Conservation (phyloP, 2,329 filamentous ascomycete species). For the Fusarium mexicanum region DNA sequence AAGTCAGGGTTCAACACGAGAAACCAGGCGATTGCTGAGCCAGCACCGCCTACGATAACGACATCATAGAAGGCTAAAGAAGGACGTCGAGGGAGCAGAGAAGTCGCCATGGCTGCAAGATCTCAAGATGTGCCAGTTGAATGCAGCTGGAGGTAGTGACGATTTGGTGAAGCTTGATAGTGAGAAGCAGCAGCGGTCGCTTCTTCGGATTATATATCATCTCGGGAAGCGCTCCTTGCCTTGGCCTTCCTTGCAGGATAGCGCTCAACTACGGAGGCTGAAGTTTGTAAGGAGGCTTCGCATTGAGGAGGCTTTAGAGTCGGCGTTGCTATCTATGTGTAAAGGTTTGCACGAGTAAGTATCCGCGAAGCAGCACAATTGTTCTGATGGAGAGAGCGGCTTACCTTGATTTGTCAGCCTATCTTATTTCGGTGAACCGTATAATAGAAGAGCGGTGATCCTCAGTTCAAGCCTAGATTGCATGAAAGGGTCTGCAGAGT, state of each 20-base stretch:
- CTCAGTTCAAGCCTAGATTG: too few species aligned
- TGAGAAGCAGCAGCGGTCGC: too few species aligned
- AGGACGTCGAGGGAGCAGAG: neutral
- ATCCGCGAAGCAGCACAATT: neutral
- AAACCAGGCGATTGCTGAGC: constrained; percentile 19
- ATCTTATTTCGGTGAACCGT: neutral
- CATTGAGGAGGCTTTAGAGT: neutral
- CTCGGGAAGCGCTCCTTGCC: neutral
- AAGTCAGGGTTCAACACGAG: constrained; percentile 16
- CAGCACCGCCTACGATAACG: constrained; percentile 9
- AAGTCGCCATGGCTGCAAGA: neutral
- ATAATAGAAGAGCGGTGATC: neutral
- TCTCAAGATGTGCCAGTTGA: too few species aligned
- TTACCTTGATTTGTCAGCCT: neutral
- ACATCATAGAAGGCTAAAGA: neutral
- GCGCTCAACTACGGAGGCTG: neutral
- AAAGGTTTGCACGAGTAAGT: neutral
- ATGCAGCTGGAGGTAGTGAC: fast-evolving
- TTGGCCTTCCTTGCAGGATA: too few species aligned
- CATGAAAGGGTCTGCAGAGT: neutral
- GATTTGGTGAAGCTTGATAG: neutral
- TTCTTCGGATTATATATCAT: neutral
- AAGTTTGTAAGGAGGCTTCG: too few species aligned
- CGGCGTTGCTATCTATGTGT: too few species aligned
- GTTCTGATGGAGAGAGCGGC: too few species aligned